Evolutionary conservation across 2,329 filamentous ascomycete genomes (phyloP).

Genomic region (Aschersonia sp.): DNA sequence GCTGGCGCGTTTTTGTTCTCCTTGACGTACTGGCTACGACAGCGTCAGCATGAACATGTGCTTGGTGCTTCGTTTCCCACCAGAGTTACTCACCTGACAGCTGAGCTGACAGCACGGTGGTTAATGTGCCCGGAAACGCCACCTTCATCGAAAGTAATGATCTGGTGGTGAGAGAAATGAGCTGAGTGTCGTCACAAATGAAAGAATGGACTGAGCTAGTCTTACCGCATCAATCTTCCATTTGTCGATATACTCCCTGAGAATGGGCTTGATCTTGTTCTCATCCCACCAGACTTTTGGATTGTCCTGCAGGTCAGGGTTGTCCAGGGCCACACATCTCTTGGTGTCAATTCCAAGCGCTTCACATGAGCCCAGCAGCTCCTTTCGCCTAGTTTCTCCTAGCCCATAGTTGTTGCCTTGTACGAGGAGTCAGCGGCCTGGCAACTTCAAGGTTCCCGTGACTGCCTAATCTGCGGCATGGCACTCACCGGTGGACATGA

Average conservation of each 20-base stretch:
- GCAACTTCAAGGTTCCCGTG: not conserved
- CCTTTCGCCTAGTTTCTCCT: slow-evolving; percentile 12
- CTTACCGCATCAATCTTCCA: slow-evolving; percentile 22
- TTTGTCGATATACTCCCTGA: slow-evolving; percentile 17
- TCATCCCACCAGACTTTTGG: slow-evolving; percentile 23
- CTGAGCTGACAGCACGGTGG: slow-evolving; percentile 22
- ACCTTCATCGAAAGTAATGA: slow-evolving; percentile 24
- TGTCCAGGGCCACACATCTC: slow-evolving; percentile 17
- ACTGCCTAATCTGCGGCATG: slow-evolving; percentile 1
- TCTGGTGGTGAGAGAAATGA: slow-evolving; percentile 8
- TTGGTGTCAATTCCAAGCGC: slow-evolving; percentile 13
- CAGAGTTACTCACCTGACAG: slow-evolving; percentile 15
- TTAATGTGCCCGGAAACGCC: slow-evolving; percentile 25
- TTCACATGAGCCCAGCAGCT: slow-evolving; percentile 15
- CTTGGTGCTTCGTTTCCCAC: not conserved
- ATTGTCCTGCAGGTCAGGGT: slow-evolving; percentile 21
- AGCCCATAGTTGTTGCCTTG: slow-evolving; percentile 16
- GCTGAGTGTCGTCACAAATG: not conserved
- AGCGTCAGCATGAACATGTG: not conserved
- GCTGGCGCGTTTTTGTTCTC: slow-evolving; percentile 15
- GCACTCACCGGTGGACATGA: slow-evolving; percentile 16
- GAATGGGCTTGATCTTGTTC: slow-evolving; percentile 14
- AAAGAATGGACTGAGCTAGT: not conserved
- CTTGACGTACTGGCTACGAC: slow-evolving; percentile 12
- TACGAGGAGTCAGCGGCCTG: not conserved